Base-by-base conservation (phyloP, 2,329 filamentous ascomycete species). In the Calonectria naviculata region DNA sequence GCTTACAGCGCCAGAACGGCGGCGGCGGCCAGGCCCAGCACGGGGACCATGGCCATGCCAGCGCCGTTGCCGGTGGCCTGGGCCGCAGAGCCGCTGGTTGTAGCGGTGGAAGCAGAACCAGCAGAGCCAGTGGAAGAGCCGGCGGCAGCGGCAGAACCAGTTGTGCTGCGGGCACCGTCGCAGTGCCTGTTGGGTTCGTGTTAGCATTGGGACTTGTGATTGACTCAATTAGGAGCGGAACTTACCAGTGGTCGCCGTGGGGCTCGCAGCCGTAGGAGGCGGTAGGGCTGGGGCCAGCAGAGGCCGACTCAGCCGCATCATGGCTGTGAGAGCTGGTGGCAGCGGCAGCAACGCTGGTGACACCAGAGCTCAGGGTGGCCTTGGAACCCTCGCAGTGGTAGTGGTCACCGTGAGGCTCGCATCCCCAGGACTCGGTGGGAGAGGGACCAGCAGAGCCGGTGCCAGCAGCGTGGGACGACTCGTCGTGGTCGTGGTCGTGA, bases 201-300 rank as follows among this genome's bases (percentile, higher is more conserved):
- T 31, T 17, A 34, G 9, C 2, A 10, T 4, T 4, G 10, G 1
- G 13, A 6, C 24, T 2, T 9, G 21, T 21, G 21, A 29, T 26
- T n/a, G 2, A 2, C 5, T 26, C 31, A 26, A 56, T 56, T 1
- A n/a, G n/a, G 2, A 2, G 21, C 17, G 7, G 7, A 4, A 6
- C 67, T 62, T 15, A 65, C 75, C 72, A 78, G 73, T 78, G 76
- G 64, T 78, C 76, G 10, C 76, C 75, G 26, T 78, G 75, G 47
- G 75, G 65, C 5, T 76, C 71, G 0, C 76, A 78, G 6, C 76
- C 76, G 5, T 71, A 44, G 1, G 76, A 78, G 68, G 78, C 76
- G 44, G 76, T 78, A 10, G 76, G 76, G 41, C 71, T 74, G 7
- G 76, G 70, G 10, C 42, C 46, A 0, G 69, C 52, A 7, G 70